Evolutionary conservation across 2,329 filamentous ascomycete genomes (phyloP), one percentile per base, ranked within the genome.

Genomic region (Endothia cerciana): DNA sequence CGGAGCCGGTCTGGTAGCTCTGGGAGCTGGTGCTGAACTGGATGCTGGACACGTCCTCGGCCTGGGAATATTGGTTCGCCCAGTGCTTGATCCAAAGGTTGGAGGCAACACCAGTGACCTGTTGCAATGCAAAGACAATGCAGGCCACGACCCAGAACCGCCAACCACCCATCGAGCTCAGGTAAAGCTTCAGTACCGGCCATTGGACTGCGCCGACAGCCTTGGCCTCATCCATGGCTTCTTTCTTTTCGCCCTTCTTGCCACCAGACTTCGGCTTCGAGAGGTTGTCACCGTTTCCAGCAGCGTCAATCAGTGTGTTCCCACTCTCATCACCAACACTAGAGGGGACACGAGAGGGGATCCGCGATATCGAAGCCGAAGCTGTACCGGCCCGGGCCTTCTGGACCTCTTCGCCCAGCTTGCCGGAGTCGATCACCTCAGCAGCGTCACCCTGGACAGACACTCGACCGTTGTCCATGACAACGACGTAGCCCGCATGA

Each of bases 11-110:
- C 19, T 73, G 72, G 65, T 79, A 76, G 65, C 70, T 76, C 30
- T 77, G 75, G 5, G 79, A 78, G 58, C 74, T 73, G 28, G 75
- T 70, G 65, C 73, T 77, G 70, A 80, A 76, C 40, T 73, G 72
- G 41, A 76, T 71, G 10, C 62, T 70, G n/a, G 76, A 74, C 15
- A 74, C 72, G 65, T 77, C 77, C 60, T 83, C 83, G 67, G 73
- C 79, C n/a, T 64, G 43, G 65, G 84, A 85, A 75, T 98, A 98
- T 67, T 95, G 90, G 75, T 97, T 97, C 19, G 94, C 91, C 95
- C 95, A 99, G 75, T 94, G 84, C 71, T 92, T 87, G 72, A 99
- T 97, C 95, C 95, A 99, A 60, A 97, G 79, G 73, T 95, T 97
- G 43, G 93, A 96, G 0, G 91, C 92, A 2, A 98, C 90, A 30